Conservation (phyloP, 1,284 basidiomycete species). For the Trametes versicolor region DNA sequence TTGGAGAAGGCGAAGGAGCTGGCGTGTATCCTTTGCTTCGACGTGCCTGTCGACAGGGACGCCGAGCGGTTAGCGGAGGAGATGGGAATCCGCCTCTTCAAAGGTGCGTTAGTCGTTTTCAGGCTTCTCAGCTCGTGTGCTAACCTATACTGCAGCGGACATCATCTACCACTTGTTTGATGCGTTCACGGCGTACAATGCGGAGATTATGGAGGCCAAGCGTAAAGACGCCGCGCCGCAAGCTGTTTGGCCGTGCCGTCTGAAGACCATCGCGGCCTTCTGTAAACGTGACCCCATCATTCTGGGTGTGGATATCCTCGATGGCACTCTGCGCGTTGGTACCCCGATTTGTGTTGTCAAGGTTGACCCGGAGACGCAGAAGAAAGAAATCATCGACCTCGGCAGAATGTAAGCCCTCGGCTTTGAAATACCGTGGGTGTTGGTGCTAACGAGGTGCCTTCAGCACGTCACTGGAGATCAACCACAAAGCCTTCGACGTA, state of each 20-base stretch:
- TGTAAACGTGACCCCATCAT: constrained; percentile 99
- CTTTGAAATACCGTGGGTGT: not conserved
- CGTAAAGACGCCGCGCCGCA: constrained; percentile 92
- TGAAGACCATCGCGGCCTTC: constrained; percentile 94
- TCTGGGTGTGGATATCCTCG: constrained; percentile 95
- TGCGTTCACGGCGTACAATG: constrained; percentile 96
- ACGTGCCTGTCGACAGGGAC: constrained; percentile 94
- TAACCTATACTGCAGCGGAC: constrained; percentile 66
- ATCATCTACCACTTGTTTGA: constrained; percentile 99
- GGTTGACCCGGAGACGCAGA: constrained; percentile 84
- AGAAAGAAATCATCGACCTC: constrained; percentile 91
- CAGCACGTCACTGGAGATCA: constrained; percentile 95
- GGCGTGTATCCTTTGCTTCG: constrained; percentile 96
- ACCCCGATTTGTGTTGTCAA: constrained; percentile 97
- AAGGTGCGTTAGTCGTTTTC: constrained; percentile 60
- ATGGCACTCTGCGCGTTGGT: constrained; percentile 92
- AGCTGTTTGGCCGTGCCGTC: constrained; percentile 96
- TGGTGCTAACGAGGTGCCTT: not conserved
- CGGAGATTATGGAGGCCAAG: constrained; percentile 93
- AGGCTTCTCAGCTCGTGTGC: not conserved
- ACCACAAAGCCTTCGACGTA: constrained; percentile 86
- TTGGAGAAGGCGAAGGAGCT: constrained; percentile 96
- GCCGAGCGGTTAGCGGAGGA: constrained; percentile 93
- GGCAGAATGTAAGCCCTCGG: constrained; percentile 86
- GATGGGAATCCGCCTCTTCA: constrained; percentile 94